Evolutionary conservation across 257 asterid species (phyloP).

Genomic region (Gentiana macrophylla): DNA sequence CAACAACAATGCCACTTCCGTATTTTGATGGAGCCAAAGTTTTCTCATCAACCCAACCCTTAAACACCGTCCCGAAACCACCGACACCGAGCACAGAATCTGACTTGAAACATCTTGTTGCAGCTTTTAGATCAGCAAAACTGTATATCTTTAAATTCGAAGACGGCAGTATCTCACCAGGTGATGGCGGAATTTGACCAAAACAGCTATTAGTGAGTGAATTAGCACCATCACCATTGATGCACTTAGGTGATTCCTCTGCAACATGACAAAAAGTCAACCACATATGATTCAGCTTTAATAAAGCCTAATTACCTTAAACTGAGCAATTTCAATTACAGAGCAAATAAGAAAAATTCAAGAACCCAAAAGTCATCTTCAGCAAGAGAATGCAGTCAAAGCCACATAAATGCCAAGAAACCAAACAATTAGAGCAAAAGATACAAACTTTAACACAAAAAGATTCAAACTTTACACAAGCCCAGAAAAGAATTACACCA

Average conservation of each 20-base stretch:
- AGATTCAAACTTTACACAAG: no score
- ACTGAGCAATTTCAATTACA: no score
- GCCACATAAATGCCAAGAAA: no score
- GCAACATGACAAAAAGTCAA: background rate
- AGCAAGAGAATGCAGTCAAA: no score
- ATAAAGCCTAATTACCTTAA: no score
- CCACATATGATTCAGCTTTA: no score
- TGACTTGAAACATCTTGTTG: conserved; percentile 32
- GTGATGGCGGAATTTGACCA: conserved; percentile 18
- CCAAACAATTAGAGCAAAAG: no score
- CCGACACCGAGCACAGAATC: conserved; percentile 38
- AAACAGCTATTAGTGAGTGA: conserved; percentile 25
- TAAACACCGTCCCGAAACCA: conserved; percentile 41
- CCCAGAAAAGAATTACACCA: no score
- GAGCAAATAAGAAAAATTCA: no score
- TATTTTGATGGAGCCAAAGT: conserved; percentile 26
- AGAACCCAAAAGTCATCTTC: no score
- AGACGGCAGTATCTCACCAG: conserved; percentile 26
- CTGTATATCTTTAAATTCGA: conserved; percentile 23
- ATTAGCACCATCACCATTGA: conserved; percentile 16
- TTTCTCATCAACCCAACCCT: conserved; percentile 46
- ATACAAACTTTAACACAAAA: no score
- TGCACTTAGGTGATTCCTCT: conserved; percentile 44
- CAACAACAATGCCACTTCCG: conserved; percentile 35
- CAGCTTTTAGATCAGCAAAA: conserved; percentile 29